These are phyloP conservation scores for Olyra latifolia DNA, from an alignment of 176 grass and related monocot species.

Conservation along the genomic window DNA sequence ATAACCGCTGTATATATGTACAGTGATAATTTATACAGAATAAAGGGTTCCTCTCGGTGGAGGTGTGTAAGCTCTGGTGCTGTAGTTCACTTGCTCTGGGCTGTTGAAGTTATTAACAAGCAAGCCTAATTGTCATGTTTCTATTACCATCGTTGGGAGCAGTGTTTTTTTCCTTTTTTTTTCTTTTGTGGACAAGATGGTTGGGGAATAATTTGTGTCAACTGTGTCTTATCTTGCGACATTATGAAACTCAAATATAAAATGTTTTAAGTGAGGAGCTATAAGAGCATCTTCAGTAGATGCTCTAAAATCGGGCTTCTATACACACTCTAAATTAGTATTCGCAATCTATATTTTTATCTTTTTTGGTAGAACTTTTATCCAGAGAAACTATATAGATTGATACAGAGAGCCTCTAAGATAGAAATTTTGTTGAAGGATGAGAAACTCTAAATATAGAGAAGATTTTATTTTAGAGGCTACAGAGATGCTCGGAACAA, in stretches of 20 bases:
- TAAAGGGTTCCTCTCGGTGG: conserved; percentile 41
- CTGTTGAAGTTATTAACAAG: background rate
- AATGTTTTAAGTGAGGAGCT: background rate
- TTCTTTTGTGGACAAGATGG: background rate
- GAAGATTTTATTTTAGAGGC: too few species aligned
- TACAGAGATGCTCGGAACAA: too few species aligned
- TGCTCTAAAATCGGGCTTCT: too few species aligned
- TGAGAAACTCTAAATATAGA: too few species aligned
- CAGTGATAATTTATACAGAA: conserved; percentile 41
- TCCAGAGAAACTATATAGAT: too few species aligned
- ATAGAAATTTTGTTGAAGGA: too few species aligned
- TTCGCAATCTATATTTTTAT: too few species aligned
- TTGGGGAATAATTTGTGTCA: background rate
- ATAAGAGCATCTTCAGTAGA: too few species aligned
- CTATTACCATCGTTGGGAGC: background rate
- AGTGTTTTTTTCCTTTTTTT: background rate
- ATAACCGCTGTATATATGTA: conserved; percentile 58
- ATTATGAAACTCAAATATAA: background rate
- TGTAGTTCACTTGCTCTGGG: background rate
- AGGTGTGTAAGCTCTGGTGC: conserved; percentile 4
- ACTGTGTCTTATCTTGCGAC: background rate
- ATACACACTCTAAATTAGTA: too few species aligned
- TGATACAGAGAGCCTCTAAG: too few species aligned
- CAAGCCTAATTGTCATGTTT: conserved; percentile 20
- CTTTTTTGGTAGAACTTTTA: too few species aligned